Evolutionary conservation across 345 rosid species (phyloP).

Genomic region (Garcia nutans): DNA sequence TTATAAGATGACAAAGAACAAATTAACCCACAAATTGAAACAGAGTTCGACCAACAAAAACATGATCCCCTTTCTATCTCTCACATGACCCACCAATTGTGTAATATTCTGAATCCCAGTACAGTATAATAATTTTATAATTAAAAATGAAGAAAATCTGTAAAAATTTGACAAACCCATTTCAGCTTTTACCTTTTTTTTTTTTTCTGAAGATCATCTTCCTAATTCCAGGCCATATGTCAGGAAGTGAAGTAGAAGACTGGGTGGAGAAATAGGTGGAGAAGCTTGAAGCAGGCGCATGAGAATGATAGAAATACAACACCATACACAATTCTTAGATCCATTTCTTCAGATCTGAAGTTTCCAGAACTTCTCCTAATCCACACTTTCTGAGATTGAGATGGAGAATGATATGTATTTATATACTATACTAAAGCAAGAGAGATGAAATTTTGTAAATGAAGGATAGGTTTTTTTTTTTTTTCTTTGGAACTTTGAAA

Average conservation of each 20-base stretch:
- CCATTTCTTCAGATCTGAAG: slow-evolving; percentile 23
- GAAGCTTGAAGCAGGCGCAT: slow-evolving; percentile 60
- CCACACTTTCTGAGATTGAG: no score
- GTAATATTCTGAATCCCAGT: no score
- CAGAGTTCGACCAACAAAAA: no score
- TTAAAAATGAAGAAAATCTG: no score
- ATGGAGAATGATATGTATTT: neutral
- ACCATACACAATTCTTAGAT: slow-evolving; percentile 40
- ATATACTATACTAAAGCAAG: no score
- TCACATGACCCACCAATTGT: no score
- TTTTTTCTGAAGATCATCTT: neutral
- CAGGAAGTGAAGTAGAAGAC: slow-evolving; percentile 44
- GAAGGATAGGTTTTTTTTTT: neutral
- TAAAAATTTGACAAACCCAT: slow-evolving; percentile 6
- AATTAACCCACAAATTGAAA: no score
- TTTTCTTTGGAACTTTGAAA: neutral
- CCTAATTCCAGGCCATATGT: neutral
- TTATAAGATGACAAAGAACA: no score
- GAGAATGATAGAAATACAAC: slow-evolving; percentile 49
- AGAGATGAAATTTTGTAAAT: neutral
- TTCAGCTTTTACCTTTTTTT: no score
- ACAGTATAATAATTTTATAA: no score
- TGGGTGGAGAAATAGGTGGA: slow-evolving; percentile 51
- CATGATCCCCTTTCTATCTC: no score
- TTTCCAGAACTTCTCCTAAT: neutral